Evolutionary conservation across 768 basidiomycete genomes (phyloP).

Genomic region (Epithele typhae): DNA sequence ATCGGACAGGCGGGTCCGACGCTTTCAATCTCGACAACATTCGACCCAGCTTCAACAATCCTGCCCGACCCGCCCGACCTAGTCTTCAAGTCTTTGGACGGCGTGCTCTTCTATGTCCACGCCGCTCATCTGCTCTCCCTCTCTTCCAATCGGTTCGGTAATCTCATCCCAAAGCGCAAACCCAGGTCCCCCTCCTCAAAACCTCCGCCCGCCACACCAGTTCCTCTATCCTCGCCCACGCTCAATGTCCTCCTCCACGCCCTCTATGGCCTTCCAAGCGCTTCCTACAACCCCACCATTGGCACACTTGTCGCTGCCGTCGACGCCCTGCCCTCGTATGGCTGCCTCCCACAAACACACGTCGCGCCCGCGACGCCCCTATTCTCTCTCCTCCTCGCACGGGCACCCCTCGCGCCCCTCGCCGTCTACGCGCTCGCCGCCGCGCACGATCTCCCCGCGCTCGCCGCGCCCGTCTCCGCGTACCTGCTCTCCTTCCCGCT

Average conservation of each 20-base stretch:
- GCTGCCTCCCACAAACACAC: conserved; percentile 15
- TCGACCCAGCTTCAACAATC: conserved; percentile 11
- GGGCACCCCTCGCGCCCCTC: conserved; percentile 31
- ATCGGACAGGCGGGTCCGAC: not conserved
- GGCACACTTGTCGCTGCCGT: conserved; percentile 20
- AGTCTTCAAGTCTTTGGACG: conserved; percentile 23
- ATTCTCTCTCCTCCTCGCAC: conserved; percentile 29
- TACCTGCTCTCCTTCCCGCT: conserved; percentile 34
- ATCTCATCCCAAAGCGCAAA: conserved; percentile 5
- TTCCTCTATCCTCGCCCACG: conserved; percentile 7
- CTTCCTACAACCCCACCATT: conserved; percentile 21
- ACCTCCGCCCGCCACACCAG: conserved; percentile 23
- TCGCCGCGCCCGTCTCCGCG: conserved; percentile 35
- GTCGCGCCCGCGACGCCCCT: conserved; percentile 26
- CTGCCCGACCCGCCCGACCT: conserved; percentile 16
- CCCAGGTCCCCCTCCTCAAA: conserved; percentile 19
- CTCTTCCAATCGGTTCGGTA: conserved; percentile 24
- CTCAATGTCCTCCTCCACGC: conserved; percentile 31
- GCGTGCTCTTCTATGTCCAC: conserved; percentile 30
- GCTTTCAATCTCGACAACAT: conserved; percentile 20
- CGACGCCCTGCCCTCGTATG: conserved; percentile 22
- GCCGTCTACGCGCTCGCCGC: conserved; percentile 41
- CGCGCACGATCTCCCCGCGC: conserved; percentile 26
- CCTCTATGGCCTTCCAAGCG: conserved; percentile 26
- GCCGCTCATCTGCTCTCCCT: conserved; percentile 8